Percentiles rank a stretch among this genome's conserved stretches.
phyloP scores from a whole-genome alignment of 164 flowering plant species.

The Chimonanthus praecox region DNA sequence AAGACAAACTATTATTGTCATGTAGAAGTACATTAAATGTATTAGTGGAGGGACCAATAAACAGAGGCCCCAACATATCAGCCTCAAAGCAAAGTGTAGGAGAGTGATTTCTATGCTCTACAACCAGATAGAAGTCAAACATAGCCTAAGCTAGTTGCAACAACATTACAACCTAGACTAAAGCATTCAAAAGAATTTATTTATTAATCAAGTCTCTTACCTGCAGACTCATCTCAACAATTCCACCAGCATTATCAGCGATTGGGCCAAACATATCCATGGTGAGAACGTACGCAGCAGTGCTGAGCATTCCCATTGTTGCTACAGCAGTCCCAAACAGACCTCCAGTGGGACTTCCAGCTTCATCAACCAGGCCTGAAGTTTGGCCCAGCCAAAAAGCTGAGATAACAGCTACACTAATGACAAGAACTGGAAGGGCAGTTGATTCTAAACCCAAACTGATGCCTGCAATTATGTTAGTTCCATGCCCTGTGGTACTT shows the following conservation, averaged over 20 bases:
- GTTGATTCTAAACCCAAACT: conserved; percentile 97
- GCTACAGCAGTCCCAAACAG: conserved; percentile 99
- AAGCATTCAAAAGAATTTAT: background rate
- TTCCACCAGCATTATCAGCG: conserved; percentile 99
- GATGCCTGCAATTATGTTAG: conserved; percentile 96
- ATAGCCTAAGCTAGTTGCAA: background rate
- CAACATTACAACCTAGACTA: background rate
- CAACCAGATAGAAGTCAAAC: background rate
- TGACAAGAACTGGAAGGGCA: conserved; percentile 96
- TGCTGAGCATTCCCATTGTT: conserved; percentile 99
- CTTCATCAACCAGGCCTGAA: conserved; percentile 88
- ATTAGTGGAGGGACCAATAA: too few relatives aligned
- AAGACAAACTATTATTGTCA: too few relatives aligned
- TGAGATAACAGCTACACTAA: conserved; percentile 74
- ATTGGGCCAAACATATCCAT: conserved; percentile 99
- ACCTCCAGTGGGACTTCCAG: conserved; percentile 89
- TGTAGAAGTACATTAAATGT: too few relatives aligned
- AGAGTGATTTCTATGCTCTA: background rate
- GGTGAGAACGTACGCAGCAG: conserved; percentile 97
- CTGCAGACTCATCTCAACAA: conserved; percentile 99
- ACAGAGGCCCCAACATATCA: too few relatives aligned
- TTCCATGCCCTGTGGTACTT: conserved; percentile 97
- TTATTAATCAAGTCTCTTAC: conserved; percentile 26
- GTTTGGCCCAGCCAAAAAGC: conserved; percentile 96
- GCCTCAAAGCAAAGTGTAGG: too few relatives aligned